phyloP scores from a whole-genome alignment of 768 basidiomycete genomes.

The Epithele typhae region DNA sequence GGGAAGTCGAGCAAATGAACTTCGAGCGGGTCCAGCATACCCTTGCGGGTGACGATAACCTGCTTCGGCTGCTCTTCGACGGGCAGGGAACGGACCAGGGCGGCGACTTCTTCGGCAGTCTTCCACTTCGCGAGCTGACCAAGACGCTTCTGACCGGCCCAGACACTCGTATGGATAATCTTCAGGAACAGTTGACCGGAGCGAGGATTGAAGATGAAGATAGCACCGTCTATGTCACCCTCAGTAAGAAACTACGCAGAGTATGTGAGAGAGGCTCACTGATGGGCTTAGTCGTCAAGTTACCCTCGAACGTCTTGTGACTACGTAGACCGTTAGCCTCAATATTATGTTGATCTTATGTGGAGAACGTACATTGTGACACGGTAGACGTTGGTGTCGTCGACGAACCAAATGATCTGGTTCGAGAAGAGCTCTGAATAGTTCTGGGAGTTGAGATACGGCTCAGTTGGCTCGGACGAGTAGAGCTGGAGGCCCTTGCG shows the following conservation, averaged over 20 bases:
- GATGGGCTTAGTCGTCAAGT: conserved; percentile 98
- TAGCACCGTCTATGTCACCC: conserved; percentile 68
- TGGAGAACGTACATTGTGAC: conserved; percentile 69
- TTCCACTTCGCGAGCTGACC: conserved; percentile 99
- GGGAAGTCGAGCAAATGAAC: conserved; percentile 99
- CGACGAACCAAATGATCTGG: conserved; percentile 99
- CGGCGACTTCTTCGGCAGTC: conserved; percentile 99
- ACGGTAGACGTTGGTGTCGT: conserved; percentile 99
- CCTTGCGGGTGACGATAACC: conserved; percentile 99
- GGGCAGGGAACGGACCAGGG: conserved; percentile 93
- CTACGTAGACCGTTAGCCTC: conserved; percentile 40
- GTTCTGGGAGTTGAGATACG: conserved; percentile 97
- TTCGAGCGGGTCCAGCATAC: conserved; percentile 98
- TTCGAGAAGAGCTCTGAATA: conserved; percentile 97
- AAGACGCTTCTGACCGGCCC: conserved; percentile 99
- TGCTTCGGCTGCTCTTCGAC: conserved; percentile 99
- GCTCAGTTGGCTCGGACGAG: conserved; percentile 98
- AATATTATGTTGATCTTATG: no score
- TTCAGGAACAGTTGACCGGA: conserved; percentile 98
- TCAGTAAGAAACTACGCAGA: conserved; percentile 1
- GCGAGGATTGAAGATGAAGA: conserved; percentile 99
- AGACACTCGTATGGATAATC: conserved; percentile 99
- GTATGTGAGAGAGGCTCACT: conserved; percentile 41
- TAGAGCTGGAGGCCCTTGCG: conserved; percentile 97
- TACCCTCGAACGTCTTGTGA: conserved; percentile 99